These are phyloP conservation scores for Pichia sp. DNA, from an alignment of 1,139 yeast species.

Conservation along the genomic window DNA sequence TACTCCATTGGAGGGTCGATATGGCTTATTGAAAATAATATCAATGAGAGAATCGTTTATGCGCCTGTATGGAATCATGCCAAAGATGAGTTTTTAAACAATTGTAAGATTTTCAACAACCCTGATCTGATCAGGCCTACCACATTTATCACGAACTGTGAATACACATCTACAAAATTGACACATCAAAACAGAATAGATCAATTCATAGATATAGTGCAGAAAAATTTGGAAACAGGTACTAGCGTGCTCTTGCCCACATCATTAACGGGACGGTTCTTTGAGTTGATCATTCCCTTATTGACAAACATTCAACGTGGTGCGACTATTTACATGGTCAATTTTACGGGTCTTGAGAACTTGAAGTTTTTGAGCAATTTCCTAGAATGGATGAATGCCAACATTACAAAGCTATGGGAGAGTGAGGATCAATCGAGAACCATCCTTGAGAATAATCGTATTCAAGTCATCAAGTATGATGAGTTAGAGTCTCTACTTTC, in stretches of 20 bases:
- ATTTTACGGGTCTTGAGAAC: constrained; percentile 75
- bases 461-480: constrained; percentile 50
- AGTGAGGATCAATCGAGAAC: constrained; percentile 36
- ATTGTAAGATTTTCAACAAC: constrained; percentile 56
- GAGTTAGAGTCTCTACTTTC: constrained; percentile 44
- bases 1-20: constrained; percentile 89
- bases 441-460: constrained; percentile 67
- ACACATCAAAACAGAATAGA: constrained; percentile 62
- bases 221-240: constrained; percentile 55
- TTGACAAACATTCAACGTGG: neutral
- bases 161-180: constrained; percentile 52
- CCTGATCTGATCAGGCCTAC: constrained; percentile 72
- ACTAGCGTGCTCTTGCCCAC: constrained; percentile 85
- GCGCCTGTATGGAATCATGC: constrained; percentile 97
- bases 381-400: constrained; percentile 92
- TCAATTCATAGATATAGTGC: constrained; percentile 56
- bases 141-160: constrained; percentile 71
- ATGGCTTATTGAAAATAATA: constrained; percentile 70
- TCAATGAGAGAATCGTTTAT: constrained; percentile 66
- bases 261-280: constrained; percentile 72
- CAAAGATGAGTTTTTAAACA: constrained; percentile 72
- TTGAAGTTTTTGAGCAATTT: constrained; percentile 79
- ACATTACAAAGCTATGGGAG: constrained; percentile 78
- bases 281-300: constrained; percentile 67
- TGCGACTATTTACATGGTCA: constrained; percentile 48